Percentiles rank a stretch among this genome's conserved stretches.
These are phyloP conservation scores for Mycena filopes DNA, from an alignment of 768 basidiomycete genomes.

Conservation along the genomic window DNA sequence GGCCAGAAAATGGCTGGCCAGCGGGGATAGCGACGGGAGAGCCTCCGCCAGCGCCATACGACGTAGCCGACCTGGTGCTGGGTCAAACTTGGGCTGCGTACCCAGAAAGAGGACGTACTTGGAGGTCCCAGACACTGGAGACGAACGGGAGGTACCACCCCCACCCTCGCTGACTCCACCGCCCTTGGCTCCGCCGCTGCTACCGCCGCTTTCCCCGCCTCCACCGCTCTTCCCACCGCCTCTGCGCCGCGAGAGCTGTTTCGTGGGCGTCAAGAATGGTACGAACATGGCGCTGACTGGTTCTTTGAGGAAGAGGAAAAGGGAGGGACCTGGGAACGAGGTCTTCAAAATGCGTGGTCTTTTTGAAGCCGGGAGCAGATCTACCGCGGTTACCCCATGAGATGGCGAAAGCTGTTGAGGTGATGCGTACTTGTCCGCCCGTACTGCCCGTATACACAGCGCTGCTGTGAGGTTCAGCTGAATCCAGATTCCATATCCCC, in stretches of 20 bases:
- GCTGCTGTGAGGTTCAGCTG: no score
- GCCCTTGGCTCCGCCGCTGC: constrained; percentile 5
- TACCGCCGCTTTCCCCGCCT: background rate
- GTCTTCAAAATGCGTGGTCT: no score
- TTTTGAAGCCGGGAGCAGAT: no score
- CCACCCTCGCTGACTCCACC: background rate
- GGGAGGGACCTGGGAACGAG: no score
- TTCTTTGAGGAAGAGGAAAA: background rate
- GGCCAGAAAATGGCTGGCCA: constrained; percentile 44
- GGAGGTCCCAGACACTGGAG: constrained; percentile 8
- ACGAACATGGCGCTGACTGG: constrained; percentile 19
- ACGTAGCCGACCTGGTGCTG: constrained; percentile 32
- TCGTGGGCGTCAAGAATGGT: constrained; percentile 20
- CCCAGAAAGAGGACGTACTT: background rate
- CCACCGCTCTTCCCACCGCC: constrained; percentile 24
- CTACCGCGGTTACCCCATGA: no score
- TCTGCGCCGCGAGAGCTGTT: constrained; percentile 21
- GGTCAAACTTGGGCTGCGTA: background rate
- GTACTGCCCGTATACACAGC: no score
- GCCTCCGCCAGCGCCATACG: constrained; percentile 49
- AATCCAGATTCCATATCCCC: no score
- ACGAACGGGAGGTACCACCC: background rate
- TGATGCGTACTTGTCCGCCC: no score
- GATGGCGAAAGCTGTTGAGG: no score
- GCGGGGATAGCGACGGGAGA: constrained; percentile 39